These are phyloP conservation scores for Septoria petroselini DNA, from an alignment of 2,329 filamentous ascomycete species.

Conservation along the genomic window DNA sequence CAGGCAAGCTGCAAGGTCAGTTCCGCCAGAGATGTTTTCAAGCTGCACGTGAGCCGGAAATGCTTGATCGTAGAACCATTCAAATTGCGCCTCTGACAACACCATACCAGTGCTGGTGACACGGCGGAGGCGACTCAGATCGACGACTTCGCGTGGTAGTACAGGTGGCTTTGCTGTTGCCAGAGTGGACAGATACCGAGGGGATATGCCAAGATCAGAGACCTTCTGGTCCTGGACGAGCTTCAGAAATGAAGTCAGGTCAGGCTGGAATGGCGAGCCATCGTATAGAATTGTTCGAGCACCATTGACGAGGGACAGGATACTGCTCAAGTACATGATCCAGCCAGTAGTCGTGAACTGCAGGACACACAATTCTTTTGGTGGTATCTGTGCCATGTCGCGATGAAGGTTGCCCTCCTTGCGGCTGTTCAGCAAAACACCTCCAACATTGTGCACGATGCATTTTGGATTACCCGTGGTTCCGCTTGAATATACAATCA, in stretches of 20 bases:
- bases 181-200: slow-evolving; percentile 72
- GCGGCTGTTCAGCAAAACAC: slow-evolving; percentile 55
- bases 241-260: slow-evolving; percentile 60
- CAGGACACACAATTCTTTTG: slow-evolving; percentile 43
- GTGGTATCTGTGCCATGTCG: slow-evolving; percentile 40
- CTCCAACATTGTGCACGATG: slow-evolving; percentile 74
- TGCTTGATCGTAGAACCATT: slow-evolving; percentile 73
- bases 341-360: slow-evolving; percentile 70
- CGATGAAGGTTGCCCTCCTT: slow-evolving; percentile 62
- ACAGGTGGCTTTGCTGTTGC: slow-evolving; percentile 57
- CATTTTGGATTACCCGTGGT: slow-evolving; percentile 83
- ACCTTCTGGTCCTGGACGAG: slow-evolving; percentile 62
- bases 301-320: slow-evolving; percentile 60
- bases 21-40: slow-evolving; percentile 72
- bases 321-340: slow-evolving; percentile 78
- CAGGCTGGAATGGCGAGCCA: slow-evolving; percentile 73
- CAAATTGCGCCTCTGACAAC: slow-evolving; percentile 69
- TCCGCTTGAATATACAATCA: slow-evolving; percentile 70
- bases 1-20: slow-evolving; percentile 69
- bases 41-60: slow-evolving; percentile 68
- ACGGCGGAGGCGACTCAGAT: slow-evolving; percentile 59
- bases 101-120: slow-evolving; percentile 81
- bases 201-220: slow-evolving; percentile 72
- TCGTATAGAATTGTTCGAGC: slow-evolving; percentile 70
- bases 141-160: slow-evolving; percentile 58